Evolutionary conservation across 306 rosid genomes (phyloP).

Genomic region (Myrica gale): DNA sequence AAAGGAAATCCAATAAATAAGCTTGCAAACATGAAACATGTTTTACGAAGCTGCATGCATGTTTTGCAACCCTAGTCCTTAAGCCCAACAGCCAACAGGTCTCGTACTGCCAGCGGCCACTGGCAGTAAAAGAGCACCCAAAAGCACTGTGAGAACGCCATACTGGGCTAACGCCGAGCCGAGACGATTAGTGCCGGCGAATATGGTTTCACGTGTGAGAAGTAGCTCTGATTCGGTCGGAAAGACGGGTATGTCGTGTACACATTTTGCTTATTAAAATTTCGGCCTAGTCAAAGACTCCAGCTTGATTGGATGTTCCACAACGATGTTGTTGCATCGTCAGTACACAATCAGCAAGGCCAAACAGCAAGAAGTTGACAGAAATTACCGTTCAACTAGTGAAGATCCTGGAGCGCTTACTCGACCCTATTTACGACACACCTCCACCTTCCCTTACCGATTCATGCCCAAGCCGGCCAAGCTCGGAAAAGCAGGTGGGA

Average conservation of each 20-base stretch:
- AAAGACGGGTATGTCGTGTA: not conserved
- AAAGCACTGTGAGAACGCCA: too few species aligned
- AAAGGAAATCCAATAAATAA: too few species aligned
- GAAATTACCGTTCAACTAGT: not conserved
- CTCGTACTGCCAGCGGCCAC: too few species aligned
- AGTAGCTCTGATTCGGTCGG: not conserved
- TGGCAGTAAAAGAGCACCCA: too few species aligned
- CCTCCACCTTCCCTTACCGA: too few species aligned
- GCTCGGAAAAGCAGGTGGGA: too few species aligned
- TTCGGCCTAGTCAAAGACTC: conserved; percentile 24
- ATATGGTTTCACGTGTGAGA: not conserved
- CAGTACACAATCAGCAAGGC: conserved; percentile 19
- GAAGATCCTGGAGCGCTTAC: conserved; percentile 16
- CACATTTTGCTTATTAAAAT: not conserved
- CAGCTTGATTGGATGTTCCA: conserved; percentile 9
- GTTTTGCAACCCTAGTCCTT: too few species aligned
- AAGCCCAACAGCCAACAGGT: too few species aligned
- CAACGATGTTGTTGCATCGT: conserved; percentile 33
- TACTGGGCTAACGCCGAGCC: not conserved
- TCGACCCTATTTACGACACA: conserved; percentile 8
- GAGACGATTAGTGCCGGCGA: not conserved
- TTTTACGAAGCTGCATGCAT: too few species aligned
- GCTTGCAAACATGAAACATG: too few species aligned
- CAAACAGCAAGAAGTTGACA: conserved; percentile 3
- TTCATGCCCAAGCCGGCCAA: too few species aligned